Percentiles rank a stretch among this genome's conserved stretches.
These are phyloP conservation scores for Quercus parvula DNA, from an alignment of 306 rosid species.

Conservation along the genomic window DNA sequence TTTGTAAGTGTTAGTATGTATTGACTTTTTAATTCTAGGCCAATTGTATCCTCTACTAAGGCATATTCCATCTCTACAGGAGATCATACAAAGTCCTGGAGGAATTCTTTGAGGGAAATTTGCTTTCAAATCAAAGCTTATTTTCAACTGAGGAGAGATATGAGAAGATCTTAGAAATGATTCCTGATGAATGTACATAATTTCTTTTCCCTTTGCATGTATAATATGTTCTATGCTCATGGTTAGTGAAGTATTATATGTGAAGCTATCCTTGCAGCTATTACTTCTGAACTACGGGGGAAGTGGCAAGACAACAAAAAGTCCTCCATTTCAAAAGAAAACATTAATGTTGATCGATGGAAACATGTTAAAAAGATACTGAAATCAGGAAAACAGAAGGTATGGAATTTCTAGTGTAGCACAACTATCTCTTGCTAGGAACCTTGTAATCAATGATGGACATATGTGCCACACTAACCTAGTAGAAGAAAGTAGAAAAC, in stretches of 20 bases:
- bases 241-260: neutral
- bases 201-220: neutral
- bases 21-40: slow-evolving; percentile 18
- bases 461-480: neutral
- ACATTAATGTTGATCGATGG: slow-evolving; percentile 71
- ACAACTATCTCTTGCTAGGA: neutral
- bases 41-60: slow-evolving; percentile 29
- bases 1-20: slow-evolving; percentile 47
- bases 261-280: slow-evolving; percentile 54
- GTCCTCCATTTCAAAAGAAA: slow-evolving; percentile 61
- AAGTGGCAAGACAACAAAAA: slow-evolving; percentile 75
- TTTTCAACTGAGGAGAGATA: slow-evolving; percentile 80
- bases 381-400: slow-evolving; percentile 79
- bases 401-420: slow-evolving; percentile 12
- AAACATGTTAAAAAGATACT: slow-evolving; percentile 69
- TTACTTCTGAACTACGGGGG: slow-evolving; percentile 79
- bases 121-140: slow-evolving; percentile 62
- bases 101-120: slow-evolving; percentile 59
- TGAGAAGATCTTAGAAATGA: slow-evolving; percentile 76
- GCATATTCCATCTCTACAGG: slow-evolving; percentile 41
- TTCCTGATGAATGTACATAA: slow-evolving; percentile 70
- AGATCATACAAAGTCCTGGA: slow-evolving; percentile 73
- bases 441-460: neutral
- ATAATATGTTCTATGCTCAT: neutral
- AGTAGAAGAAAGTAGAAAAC: neutral